Percentiles rank a stretch among this genome's conserved stretches.
phyloP scores from a whole-genome alignment of 2,329 filamentous ascomycete species.

The Ophiostoma tasmaniense region DNA sequence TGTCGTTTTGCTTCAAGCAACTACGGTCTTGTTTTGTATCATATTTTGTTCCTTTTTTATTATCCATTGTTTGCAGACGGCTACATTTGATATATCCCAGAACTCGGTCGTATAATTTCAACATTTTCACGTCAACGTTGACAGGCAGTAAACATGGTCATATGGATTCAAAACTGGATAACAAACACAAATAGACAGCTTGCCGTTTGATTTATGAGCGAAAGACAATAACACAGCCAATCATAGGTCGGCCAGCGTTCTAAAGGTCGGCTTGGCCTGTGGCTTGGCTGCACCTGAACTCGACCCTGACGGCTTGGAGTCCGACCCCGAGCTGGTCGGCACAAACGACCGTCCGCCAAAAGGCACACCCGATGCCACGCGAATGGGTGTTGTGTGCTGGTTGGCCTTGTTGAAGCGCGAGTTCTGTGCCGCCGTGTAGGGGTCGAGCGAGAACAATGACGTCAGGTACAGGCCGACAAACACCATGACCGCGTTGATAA shows the following conservation, averaged over 20 bases:
- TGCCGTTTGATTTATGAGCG: too few species aligned
- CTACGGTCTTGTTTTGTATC: not conserved
- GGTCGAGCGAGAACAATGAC: slow-evolving; percentile 53
- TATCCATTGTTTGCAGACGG: too few species aligned
- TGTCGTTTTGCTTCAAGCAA: not conserved
- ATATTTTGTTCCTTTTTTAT: not conserved
- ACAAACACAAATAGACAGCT: too few species aligned
- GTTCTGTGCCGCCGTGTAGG: slow-evolving; percentile 51
- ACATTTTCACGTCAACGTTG: too few species aligned
- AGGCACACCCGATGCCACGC: not conserved
- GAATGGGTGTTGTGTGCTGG: slow-evolving; percentile 24
- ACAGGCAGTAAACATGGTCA: too few species aligned
- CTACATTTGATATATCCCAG: too few species aligned
- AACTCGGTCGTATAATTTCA: too few species aligned
- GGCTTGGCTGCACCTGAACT: slow-evolving; percentile 19
- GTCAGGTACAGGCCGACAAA: slow-evolving; percentile 55
- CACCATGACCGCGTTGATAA: slow-evolving; percentile 42
- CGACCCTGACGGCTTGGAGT: not conserved
- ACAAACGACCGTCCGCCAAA: slow-evolving; percentile 14
- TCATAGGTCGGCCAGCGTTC: slow-evolving; percentile 48
- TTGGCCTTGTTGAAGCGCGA: slow-evolving; percentile 54
- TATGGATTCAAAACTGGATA: too few species aligned
- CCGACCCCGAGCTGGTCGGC: slow-evolving; percentile 4
- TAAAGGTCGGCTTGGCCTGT: slow-evolving; percentile 31
- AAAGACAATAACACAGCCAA: too few species aligned